Evolutionary conservation across 331 rosid genomes (phyloP).

Genomic region (Rhamnella rubrinervis): DNA sequence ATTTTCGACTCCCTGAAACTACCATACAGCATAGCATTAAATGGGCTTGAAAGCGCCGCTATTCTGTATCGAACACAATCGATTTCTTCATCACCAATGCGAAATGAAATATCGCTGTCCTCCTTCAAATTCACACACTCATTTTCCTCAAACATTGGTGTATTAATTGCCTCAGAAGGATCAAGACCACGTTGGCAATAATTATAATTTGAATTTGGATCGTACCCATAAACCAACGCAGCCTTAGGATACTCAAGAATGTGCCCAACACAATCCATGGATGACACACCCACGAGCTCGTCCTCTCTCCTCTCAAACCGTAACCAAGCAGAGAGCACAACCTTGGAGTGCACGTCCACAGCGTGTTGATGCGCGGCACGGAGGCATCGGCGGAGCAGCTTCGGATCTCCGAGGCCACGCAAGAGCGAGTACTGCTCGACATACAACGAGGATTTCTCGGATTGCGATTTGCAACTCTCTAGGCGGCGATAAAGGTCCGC

Average conservation of each 20-base stretch:
- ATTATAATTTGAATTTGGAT: conserved; percentile 32
- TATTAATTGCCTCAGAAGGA: conserved; percentile 23
- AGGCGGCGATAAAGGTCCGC: conserved; percentile 54
- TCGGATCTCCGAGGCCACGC: conserved; percentile 61
- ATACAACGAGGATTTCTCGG: conserved; percentile 42
- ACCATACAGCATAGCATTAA: conserved; percentile 72
- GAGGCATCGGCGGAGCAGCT: conserved; percentile 68
- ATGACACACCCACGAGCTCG: conserved; percentile 56
- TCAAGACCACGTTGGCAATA: conserved; percentile 51
- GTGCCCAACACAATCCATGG: conserved; percentile 67
- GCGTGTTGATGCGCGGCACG: conserved; percentile 59
- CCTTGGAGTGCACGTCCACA: conserved; percentile 58
- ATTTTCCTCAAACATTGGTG: conserved; percentile 16
- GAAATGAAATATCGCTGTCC: conserved; percentile 58
- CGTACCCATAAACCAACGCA: conserved; percentile 54
- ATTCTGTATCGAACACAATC: conserved; percentile 53
- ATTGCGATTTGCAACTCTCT: conserved; percentile 46
- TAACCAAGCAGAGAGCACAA: conserved; percentile 80
- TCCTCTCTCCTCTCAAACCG: conserved; percentile 76
- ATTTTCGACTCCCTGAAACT: conserved; percentile 56
- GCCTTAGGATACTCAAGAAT: conserved; percentile 73
- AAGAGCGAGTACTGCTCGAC: conserved; percentile 64
- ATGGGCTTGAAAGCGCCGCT: conserved; percentile 60
- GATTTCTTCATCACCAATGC: conserved; percentile 57
- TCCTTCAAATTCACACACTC: conserved; percentile 31